phyloP scores from a whole-genome alignment of 164 flowering plant genomes.

The Macadamia tetraphylla region DNA sequence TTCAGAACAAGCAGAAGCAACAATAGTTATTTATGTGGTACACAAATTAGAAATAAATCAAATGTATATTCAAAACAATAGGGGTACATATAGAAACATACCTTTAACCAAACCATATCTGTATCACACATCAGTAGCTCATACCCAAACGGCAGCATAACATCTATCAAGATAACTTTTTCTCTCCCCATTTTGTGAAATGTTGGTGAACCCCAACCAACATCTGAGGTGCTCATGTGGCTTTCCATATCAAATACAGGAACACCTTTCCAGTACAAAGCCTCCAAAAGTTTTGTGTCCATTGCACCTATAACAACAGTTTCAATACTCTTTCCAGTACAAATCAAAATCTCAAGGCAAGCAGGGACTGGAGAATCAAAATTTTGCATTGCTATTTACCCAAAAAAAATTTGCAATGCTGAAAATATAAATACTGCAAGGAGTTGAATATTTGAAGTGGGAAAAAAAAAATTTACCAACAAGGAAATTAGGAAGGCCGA shows the following conservation, averaged over 20 bases:
- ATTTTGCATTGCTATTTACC: neutral
- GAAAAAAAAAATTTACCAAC: constrained; percentile 62
- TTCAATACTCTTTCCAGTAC: neutral
- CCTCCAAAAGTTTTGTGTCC: constrained; percentile 84
- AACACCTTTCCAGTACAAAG: constrained; percentile 91
- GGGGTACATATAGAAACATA: constrained; percentile 19
- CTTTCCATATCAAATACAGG: constrained; percentile 99
- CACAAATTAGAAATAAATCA: neutral
- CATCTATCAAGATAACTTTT: constrained; percentile 78
- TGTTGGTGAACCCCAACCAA: constrained; percentile 94
- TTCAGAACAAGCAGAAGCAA: neutral
- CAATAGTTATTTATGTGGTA: neutral
- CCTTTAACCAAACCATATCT: constrained; percentile 99
- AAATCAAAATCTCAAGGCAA: neutral
- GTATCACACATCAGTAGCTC: constrained; percentile 98
- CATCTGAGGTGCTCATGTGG: constrained; percentile 88
- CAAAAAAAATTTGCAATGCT: too few relatives aligned
- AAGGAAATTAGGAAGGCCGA: constrained; percentile 72
- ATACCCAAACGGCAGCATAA: constrained; percentile 77
- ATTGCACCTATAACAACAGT: constrained; percentile 65
- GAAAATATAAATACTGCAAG: neutral
- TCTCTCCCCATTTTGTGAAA: constrained; percentile 99
- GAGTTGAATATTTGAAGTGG: constrained; percentile 2
- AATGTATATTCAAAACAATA: neutral
- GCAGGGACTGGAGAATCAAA: too few relatives aligned